Evolutionary conservation across 75 land plant genomes (phyloP), one percentile per base, ranked within the genome.

Genomic region (Picea glauca): DNA sequence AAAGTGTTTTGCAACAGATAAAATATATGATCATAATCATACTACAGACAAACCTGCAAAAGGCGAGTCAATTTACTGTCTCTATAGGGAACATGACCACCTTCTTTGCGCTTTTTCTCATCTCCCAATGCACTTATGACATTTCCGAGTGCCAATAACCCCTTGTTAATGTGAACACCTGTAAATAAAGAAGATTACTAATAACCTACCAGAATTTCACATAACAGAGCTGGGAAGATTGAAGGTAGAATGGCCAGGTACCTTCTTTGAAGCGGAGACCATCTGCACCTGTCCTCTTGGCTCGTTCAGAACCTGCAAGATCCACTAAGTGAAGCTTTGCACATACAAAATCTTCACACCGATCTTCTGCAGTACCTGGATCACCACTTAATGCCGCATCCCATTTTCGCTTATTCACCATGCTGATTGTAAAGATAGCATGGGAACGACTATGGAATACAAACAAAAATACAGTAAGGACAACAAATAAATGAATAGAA

Each of bases 81-180:
- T 23, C 99, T 86, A 75, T 98, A 98, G 57, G 99, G 99, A 73
- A 98, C 98, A 90, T 95, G 98, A 7, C 94, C 96, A 46, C 99
- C 99, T 84, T 95, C 96, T 79, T 93, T 95, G 58, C 98, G 81
- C 81, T 95, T 98, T 80, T 92, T 98, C 40, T 98, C 99, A 91
- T 98, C 99, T 26, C 99, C 99, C n/a, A 98, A 79, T 0, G 98
- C 99, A 89, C 99, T 98, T 58, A 98, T 98, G 40, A 98, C 99
- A 88, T 98, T 98, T 14, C 99, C 99, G 83, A 98, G 96, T 43
- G 99, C 96, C 26, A 98, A 80, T 72, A 98, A 84, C 15, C 99
- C 99, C 80, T 86, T 93, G 77, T 98, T 98, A 26, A 98, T 98
- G 79, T 95, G 98, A 76, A 98, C 93, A 31, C 99, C 99, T 98